These are phyloP conservation scores for Calvatia gigantea DNA, from an alignment of 768 basidiomycete species.

Conservation along the genomic window DNA sequence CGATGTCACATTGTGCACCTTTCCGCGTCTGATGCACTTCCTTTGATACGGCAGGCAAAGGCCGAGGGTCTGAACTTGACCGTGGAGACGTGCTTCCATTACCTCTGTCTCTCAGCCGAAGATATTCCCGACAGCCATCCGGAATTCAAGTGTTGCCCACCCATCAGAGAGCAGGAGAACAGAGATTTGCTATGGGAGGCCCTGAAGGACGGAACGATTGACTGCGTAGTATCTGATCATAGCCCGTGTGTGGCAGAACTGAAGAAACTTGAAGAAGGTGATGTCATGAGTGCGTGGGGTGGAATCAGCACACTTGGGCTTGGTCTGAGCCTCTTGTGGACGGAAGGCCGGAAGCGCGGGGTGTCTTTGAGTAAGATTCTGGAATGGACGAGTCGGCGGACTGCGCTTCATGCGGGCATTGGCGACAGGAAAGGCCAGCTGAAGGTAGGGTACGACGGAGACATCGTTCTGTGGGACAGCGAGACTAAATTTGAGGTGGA, in stretches of 20 bases:
- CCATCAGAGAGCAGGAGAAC: slow-evolving; percentile 75
- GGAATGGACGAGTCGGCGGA: slow-evolving; percentile 69
- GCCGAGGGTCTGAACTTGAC: slow-evolving; percentile 66
- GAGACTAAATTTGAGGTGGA: slow-evolving; percentile 39
- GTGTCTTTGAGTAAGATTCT: slow-evolving; percentile 59
- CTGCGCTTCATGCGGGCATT: slow-evolving; percentile 81
- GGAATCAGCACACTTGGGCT: slow-evolving; percentile 91
- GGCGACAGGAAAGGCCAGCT: slow-evolving; percentile 68
- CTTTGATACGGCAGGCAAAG: slow-evolving; percentile 68
- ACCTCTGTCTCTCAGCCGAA: slow-evolving; percentile 74
- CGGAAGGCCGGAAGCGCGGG: slow-evolving; percentile 64
- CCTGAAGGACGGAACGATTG: slow-evolving; percentile 76
- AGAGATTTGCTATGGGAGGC: slow-evolving; percentile 79
- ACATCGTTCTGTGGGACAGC: slow-evolving; percentile 79
- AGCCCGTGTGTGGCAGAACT: slow-evolving; percentile 84
- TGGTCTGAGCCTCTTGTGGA: slow-evolving; percentile 87
- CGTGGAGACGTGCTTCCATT: slow-evolving; percentile 98
- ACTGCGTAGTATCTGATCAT: slow-evolving; percentile 95
- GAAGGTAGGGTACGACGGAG: slow-evolving; percentile 74
- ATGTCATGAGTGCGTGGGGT: slow-evolving; percentile 92
- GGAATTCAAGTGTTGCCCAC: slow-evolving; percentile 96
- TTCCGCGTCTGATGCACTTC: slow-evolving; percentile 81
- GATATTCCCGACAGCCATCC: slow-evolving; percentile 72
- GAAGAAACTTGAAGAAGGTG: slow-evolving; percentile 73
- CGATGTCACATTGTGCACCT: slow-evolving; percentile 95